A percentile compares a stretch with the other conserved stretches of the same genome.
Evolutionary conservation across 2,329 filamentous ascomycete species (phyloP).

Genomic region (Penicillium hesseltinei): DNA sequence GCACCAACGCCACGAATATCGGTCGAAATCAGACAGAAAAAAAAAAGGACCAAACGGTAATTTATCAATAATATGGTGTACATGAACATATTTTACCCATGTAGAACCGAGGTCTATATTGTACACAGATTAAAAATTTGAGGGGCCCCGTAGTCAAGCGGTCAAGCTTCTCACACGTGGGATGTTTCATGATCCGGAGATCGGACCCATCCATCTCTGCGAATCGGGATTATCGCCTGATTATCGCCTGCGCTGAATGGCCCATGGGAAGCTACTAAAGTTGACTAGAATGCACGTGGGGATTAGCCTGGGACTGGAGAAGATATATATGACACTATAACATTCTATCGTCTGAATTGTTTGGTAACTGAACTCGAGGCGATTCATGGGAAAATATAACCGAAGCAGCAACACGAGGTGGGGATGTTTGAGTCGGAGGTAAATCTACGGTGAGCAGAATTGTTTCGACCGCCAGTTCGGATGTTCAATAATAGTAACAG

Average conservation of each 20-base stretch:
- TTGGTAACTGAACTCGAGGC: not conserved
- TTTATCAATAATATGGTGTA: not conserved
- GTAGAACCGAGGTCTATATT: not conserved
- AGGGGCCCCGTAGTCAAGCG: slow-evolving; percentile 10
- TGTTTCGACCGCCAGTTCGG: slow-evolving; percentile 3
- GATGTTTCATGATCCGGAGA: slow-evolving; percentile 20
- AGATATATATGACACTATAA: not conserved
- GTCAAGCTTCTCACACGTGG: slow-evolving; percentile 34
- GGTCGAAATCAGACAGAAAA: not conserved
- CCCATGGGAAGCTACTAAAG: slow-evolving; percentile 4
- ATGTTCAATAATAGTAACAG: slow-evolving; percentile 3
- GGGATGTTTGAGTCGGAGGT: not conserved
- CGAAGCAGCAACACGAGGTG: not conserved
- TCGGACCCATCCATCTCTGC: slow-evolving; percentile 15
- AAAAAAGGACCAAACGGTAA: not conserved
- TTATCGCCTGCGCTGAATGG: slow-evolving; percentile 12
- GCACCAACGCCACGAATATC: not conserved
- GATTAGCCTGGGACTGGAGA: not conserved
- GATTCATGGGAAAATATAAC: not conserved
- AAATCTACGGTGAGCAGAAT: slow-evolving; percentile 4
- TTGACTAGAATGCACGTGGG: slow-evolving; percentile 11
- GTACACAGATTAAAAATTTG: not conserved
- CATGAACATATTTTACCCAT: not conserved
- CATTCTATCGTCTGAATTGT: not conserved
- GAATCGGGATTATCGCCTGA: slow-evolving; percentile 4